Conservation (phyloP, 148 eudicot genomes). For the Rhododendron griersonianum region DNA sequence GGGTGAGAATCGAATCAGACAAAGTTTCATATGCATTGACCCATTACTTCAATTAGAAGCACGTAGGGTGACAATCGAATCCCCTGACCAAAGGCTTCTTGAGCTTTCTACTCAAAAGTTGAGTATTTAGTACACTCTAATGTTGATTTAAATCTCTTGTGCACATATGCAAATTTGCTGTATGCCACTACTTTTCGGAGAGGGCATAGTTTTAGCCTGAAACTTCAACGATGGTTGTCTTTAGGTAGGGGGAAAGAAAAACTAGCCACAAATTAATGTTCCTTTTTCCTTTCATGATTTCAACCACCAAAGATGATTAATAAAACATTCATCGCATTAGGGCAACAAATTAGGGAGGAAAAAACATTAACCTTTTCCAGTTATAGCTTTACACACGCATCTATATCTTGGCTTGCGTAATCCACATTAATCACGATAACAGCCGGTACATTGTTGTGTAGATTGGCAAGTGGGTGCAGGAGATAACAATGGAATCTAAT, state of each 20-base stretch:
- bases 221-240: neutral
- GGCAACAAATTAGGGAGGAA: no score
- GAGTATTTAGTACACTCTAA: neutral
- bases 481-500: conserved; percentile 52
- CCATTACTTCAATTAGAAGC: no score
- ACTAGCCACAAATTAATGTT: neutral
- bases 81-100: no score
- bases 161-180: neutral
- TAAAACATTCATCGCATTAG: neutral
- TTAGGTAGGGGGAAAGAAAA: neutral
- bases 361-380: no score
- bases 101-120: no score
- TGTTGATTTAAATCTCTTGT: neutral
- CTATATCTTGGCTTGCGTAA: neutral
- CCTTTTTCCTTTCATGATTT: neutral
- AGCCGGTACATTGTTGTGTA: conserved; percentile 18
- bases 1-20: no score
- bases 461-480: conserved; percentile 92
- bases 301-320: neutral
- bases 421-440: neutral
- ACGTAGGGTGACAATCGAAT: no score
- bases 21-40: no score
- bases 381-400: neutral
- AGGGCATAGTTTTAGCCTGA: neutral
- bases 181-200: neutral